A percentile compares a stretch with the other conserved stretches of the same genome.
Conservation (phyloP, 805 yeast species). For the Diddensiella caesifluorescens region DNA sequence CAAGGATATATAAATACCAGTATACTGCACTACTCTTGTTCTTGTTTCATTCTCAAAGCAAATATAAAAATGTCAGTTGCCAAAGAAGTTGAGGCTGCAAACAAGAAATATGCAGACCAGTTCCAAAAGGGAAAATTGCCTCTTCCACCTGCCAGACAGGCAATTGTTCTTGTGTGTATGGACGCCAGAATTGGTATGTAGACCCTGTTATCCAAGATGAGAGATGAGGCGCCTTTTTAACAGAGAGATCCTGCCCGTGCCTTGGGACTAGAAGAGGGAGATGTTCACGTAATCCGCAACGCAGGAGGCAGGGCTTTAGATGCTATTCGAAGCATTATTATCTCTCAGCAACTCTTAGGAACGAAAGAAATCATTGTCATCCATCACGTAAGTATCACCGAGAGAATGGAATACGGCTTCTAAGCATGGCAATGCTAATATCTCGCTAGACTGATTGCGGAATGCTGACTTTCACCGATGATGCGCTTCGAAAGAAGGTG, state of each 20-base stretch:
- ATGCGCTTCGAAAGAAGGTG: constrained; percentile 29
- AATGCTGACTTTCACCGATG: constrained; percentile 39
- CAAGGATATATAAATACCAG: too few relatives aligned
- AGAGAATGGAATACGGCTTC: too few relatives aligned
- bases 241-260: constrained; percentile 32
- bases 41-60: background rate
- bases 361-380: constrained; percentile 37
- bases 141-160: constrained; percentile 37
- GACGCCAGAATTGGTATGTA: constrained; percentile 36
- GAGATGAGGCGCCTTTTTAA: background rate
- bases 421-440: too few relatives aligned
- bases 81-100: constrained; percentile 2
- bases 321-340: constrained; percentile 37
- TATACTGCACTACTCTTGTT: too few relatives aligned
- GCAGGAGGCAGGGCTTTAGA: constrained; percentile 40
- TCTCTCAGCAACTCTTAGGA: constrained; percentile 38
- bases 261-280: constrained; percentile 38
- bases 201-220: background rate
- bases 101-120: background rate
- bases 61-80: constrained; percentile 3
- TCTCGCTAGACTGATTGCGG: constrained; percentile 37
- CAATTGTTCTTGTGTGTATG: constrained; percentile 38
- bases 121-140: constrained; percentile 32
- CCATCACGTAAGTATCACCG: constrained; percentile 8
- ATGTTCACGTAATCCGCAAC: constrained; percentile 41